Base-by-base conservation (phyloP, 495 filamentous ascomycete genomes). In the Hypoxylon lenormandii region DNA sequence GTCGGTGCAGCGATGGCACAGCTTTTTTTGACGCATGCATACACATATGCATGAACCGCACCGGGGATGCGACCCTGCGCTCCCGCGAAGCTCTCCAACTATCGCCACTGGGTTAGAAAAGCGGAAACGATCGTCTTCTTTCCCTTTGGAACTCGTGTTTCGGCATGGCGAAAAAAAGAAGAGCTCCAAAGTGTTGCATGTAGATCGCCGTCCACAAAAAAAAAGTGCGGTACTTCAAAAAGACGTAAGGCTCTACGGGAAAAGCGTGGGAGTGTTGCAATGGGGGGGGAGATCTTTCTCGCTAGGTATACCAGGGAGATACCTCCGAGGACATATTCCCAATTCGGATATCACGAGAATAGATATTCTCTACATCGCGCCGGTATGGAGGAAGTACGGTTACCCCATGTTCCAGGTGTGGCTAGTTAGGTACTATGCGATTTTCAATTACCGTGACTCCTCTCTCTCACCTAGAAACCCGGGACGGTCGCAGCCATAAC, bases 11-110 rank as follows among this genome's bases (percentile, higher is more conserved):
- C 45, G 47, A 66, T 62, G 61, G 61, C 66, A 52, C 62, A 62
- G 56, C 61, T 33, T 28, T 28, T 28, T n/a, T 64, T 47, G 61
- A 62, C 52, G 45, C 68, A 71, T 71, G 68, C 67, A 65, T 64
- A 60, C 54, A 60, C 54, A 56, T 65, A 70, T 70, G 67, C 68
- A 66, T 70, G 61, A 70, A 70, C 66, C 49, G 42, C 47, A 47
- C 54, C 53, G 53, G 56, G 68, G 62, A 71, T 71, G 68, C 37
- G 59, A 71, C 68, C 23, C 60, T 66, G 50, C 61, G 52, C 2
- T 70, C 61, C 67, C 67, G 61, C 62, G 62, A 66, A 66, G 52
- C 28, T 54, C 53, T 58, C 57, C 58, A 55, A 59, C 30, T 59
- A 45, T 63, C 57, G 38, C 52, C 57, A 63, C 62, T 62, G 57